These are phyloP conservation scores for Boletus smithii DNA, from an alignment of 1,284 basidiomycete species.

Conservation along the genomic window DNA sequence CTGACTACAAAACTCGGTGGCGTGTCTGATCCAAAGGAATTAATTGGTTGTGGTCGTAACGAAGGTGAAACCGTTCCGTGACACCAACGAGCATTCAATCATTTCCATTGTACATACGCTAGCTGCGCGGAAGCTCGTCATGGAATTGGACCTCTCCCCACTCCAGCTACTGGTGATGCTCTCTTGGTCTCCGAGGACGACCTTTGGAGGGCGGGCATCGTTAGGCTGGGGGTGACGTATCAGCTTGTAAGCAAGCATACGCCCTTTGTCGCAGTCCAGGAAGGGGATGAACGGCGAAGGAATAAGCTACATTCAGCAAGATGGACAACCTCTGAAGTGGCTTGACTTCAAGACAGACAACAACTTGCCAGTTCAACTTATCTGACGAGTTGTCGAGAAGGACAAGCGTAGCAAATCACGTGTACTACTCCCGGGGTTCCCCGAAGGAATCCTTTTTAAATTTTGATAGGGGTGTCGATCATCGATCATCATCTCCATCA, in stretches of 20 bases:
- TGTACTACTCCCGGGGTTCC: no score
- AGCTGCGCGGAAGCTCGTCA: slow-evolving; percentile 51
- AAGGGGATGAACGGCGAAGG: slow-evolving; percentile 17
- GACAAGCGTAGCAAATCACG: no score
- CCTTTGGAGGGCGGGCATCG: slow-evolving; percentile 42
- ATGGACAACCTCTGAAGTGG: no score
- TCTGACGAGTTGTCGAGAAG: no score
- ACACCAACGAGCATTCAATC: slow-evolving; percentile 22
- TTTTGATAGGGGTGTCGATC: no score
- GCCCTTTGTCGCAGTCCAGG: slow-evolving; percentile 54
- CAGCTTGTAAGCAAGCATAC: slow-evolving; percentile 51
- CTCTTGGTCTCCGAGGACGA: slow-evolving; percentile 32
- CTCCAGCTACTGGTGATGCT: slow-evolving; percentile 17
- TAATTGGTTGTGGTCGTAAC: slow-evolving; percentile 39
- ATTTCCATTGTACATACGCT: slow-evolving; percentile 49
- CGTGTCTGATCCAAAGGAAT: slow-evolving; percentile 28
- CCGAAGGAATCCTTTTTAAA: no score
- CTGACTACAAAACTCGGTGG: slow-evolving; percentile 40
- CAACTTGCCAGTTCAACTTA: no score
- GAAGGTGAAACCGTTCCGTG: slow-evolving; percentile 35
- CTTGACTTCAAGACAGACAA: no score
- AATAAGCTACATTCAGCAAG: no score
- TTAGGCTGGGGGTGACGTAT: slow-evolving; percentile 49
- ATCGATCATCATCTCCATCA: no score
- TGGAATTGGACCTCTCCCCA: slow-evolving; percentile 38